Base-by-base conservation (phyloP, 2,329 filamentous ascomycete species). In the Botrytis paeoniae region DNA sequence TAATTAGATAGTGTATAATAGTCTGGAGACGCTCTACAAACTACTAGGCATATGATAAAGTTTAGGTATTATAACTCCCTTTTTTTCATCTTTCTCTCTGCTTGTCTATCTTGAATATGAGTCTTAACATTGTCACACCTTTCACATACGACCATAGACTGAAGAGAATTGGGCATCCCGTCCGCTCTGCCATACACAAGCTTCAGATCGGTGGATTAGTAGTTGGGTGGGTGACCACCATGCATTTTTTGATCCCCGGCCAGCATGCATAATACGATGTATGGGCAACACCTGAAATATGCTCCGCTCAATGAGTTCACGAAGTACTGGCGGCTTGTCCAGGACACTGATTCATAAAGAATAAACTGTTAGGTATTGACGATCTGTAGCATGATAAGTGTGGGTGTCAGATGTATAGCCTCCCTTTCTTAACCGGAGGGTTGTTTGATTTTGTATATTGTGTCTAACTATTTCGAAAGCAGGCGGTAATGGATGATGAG, bases 71-170 rank as follows among this genome's bases (percentile, higher is more conserved):
- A 16, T 16, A 41, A 16, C 16, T 16, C 20, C 18, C 7, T 7
- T 43, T 7, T 8, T 43, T 20, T 3, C 16, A 7, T 0, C 5
- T 43, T 29, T 3, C 2, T 32, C 14, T 16, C 3, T 25, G 20
- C 1, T 22, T 16, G 5, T 37, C 3, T 8, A 12, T 12, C 3
- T 4, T 14, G 25, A 14, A 39, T 1, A 51, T 37, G 12, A 1
- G 0, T 5, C 4, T 9, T 2, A 5, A 18, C 0, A 10, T 37
- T 0, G 0, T 0, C 0, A 0, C 0, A 0, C 1, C 12, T 37
- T 1, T 0, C 12, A 66, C 63, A 51, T 66, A 66, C 63, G 63
- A 51, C 63, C 43, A 66, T 39, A 66, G n/a, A n/a, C n/a, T n/a
- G n/a, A n/a, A n/a, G n/a, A n/a, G n/a, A n/a, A n/a, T n/a, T n/a